Percentiles rank a stretch among this genome's conserved stretches.
Evolutionary conservation across 2,329 filamentous ascomycete species (phyloP).

Genomic region (Onygenales sp.): DNA sequence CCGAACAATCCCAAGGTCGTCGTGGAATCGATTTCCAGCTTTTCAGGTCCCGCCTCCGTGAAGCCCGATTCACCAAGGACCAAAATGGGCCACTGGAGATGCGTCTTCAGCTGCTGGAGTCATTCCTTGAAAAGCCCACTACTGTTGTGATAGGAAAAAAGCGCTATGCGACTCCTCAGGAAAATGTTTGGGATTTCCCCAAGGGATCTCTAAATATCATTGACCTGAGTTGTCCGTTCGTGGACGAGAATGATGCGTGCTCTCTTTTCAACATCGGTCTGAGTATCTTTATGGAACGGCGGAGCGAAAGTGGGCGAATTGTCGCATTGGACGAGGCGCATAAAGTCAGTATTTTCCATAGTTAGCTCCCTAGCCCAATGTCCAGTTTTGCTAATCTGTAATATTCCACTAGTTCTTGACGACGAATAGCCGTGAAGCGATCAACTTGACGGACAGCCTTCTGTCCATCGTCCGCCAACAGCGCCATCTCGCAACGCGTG

Average conservation of each 20-base stretch:
- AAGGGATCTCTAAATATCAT: slow-evolving; percentile 53
- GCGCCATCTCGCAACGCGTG: slow-evolving; percentile 56
- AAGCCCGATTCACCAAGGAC: slow-evolving; percentile 32
- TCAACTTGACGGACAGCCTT: slow-evolving; percentile 52
- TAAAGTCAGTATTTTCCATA: slow-evolving; percentile 41
- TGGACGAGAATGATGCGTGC: slow-evolving; percentile 58
- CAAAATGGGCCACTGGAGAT: slow-evolving; percentile 50
- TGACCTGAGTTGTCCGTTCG: slow-evolving; percentile 64
- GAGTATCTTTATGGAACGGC: slow-evolving; percentile 53
- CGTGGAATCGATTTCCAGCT: slow-evolving; percentile 31
- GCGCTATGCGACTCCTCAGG: too few relatives aligned
- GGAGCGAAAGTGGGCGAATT: slow-evolving; percentile 44
- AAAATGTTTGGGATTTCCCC: slow-evolving; percentile 16
- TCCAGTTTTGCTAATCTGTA: not conserved
- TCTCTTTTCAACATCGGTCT: slow-evolving; percentile 64
- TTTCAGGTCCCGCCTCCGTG: slow-evolving; percentile 31
- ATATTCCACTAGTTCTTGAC: slow-evolving; percentile 45
- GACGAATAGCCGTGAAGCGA: slow-evolving; percentile 42
- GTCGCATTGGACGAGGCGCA: slow-evolving; percentile 70
- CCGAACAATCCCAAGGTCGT: slow-evolving; percentile 24
- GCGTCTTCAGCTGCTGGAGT: slow-evolving; percentile 54
- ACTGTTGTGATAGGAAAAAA: too few relatives aligned
- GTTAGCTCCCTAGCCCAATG: not conserved
- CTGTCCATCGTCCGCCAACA: slow-evolving; percentile 58
- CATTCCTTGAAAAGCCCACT: too few relatives aligned